Evolutionary conservation across 2,329 filamentous ascomycete species (phyloP).

Genomic region (Scytalidium lignicola): DNA sequence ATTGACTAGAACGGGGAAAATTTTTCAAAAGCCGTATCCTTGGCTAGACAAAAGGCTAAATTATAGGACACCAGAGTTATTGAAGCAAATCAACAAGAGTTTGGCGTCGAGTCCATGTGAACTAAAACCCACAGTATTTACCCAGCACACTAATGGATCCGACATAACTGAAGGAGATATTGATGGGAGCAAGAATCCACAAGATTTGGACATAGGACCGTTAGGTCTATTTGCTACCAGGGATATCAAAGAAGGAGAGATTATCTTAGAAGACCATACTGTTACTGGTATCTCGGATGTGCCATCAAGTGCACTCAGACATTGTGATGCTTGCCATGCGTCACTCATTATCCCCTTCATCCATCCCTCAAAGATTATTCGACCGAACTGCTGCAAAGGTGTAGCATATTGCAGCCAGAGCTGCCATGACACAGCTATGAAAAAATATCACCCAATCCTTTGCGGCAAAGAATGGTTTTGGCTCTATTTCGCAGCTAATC

Average conservation of each 20-base stretch:
- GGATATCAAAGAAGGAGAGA: conserved; percentile 18
- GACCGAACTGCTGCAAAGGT: conserved; percentile 14
- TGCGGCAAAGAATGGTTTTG: conserved; percentile 20
- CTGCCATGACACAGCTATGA: conserved; percentile 14
- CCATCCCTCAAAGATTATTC: not conserved
- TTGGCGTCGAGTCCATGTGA: conserved; percentile 6
- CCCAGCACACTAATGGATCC: not conserved
- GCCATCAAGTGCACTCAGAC: conserved; percentile 4
- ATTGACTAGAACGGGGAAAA: conserved; percentile 10
- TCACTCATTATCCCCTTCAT: conserved; percentile 11
- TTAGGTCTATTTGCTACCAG: conserved; percentile 21
- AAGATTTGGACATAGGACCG: conserved; percentile 17
- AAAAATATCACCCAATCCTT: conserved; percentile 18
- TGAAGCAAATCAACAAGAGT: conserved; percentile 14
- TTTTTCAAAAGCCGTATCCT: conserved; percentile 21
- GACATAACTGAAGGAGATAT: not conserved
- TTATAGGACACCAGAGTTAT: conserved; percentile 10
- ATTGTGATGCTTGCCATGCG: conserved; percentile 23
- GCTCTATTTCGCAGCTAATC: conserved; percentile 9
- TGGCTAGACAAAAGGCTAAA: conserved; percentile 19
- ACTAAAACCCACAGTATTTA: conserved; percentile 13
- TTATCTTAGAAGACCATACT: conserved; percentile 17
- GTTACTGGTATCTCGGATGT: conserved; percentile 12
- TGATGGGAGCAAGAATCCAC: not conserved
- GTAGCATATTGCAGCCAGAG: conserved; percentile 18